phyloP scores from a whole-genome alignment of 345 rosid species.

The Gossypium arboreum region DNA sequence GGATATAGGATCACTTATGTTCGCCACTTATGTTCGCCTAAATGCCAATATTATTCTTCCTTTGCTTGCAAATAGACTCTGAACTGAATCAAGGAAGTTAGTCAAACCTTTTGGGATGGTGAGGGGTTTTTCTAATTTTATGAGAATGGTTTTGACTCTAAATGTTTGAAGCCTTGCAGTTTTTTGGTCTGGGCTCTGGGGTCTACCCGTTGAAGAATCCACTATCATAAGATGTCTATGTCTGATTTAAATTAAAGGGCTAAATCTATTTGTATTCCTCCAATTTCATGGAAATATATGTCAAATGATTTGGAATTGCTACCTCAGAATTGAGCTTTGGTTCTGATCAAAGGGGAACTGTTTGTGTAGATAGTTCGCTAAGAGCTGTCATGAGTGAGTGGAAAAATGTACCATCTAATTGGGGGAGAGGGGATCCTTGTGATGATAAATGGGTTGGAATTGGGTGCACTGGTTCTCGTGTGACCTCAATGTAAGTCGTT shows the following conservation, averaged over 20 bases:
- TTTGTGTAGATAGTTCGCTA: conserved; percentile 43
- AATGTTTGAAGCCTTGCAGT: conserved; percentile 2
- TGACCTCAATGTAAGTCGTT: conserved; percentile 52
- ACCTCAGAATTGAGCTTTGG: neutral
- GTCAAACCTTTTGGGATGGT: neutral
- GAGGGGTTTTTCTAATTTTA: neutral
- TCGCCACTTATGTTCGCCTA: neutral
- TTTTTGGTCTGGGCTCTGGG: neutral
- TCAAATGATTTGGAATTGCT: neutral
- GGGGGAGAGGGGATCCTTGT: conserved; percentile 77
- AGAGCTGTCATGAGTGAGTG: conserved; percentile 35
- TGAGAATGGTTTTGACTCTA: conserved; percentile 3
- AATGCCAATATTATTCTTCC: neutral
- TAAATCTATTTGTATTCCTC: conserved; percentile 1
- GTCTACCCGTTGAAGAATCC: neutral
- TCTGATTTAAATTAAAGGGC: neutral
- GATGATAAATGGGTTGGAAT: conserved; percentile 68
- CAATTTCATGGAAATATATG: neutral
- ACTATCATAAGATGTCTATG: neutral
- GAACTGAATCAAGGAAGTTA: neutral
- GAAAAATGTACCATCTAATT: conserved; percentile 49
- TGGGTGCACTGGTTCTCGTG: conserved; percentile 40
- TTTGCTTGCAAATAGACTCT: neutral
- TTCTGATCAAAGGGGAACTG: neutral
- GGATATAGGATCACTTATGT: neutral